phyloP scores from a whole-genome alignment of 2,329 filamentous ascomycete genomes.

The Xylariales sp. region DNA sequence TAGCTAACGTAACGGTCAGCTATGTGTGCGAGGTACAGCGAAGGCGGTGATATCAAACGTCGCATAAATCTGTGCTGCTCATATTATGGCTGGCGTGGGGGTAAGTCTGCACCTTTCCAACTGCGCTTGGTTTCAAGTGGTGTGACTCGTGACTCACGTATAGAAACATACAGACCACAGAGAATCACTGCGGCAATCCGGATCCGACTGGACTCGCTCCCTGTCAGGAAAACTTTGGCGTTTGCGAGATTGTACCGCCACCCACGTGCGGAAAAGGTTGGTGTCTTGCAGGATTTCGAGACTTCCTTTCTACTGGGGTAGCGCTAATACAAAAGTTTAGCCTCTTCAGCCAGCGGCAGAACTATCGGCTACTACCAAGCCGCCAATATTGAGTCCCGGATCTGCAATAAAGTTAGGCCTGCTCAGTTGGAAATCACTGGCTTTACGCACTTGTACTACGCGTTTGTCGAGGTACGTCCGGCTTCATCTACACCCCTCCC shows the following conservation, averaged over 20 bases:
- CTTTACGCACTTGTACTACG: conserved; percentile 10
- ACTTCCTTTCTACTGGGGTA: too few species aligned
- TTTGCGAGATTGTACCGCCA: conserved; percentile 1
- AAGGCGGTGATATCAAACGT: conserved; percentile 1
- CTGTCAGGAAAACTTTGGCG: conserved; percentile 9
- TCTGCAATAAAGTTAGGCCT: conserved; percentile 9
- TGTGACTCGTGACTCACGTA: too few species aligned
- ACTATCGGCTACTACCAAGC: conserved; percentile 13
- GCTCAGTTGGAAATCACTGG: conserved; percentile 9
- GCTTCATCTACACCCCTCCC: too few species aligned
- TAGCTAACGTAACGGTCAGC: too few species aligned
- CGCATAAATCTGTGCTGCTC: conserved; percentile 8
- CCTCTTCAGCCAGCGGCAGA: conserved; percentile 3
- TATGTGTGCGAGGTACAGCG: conserved; percentile 10
- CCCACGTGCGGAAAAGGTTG: neutral
- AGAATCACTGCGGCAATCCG: neutral
- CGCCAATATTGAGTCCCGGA: conserved; percentile 5
- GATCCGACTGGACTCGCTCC: neutral
- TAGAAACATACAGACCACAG: too few species aligned
- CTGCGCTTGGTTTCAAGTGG: too few species aligned
- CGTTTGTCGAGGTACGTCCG: too few species aligned
- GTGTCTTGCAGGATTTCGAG: too few species aligned
- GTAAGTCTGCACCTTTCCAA: too few species aligned
- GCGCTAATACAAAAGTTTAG: too few species aligned
- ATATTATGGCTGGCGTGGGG: conserved; percentile 8